These are phyloP conservation scores for Pythium angustatum DNA, from an alignment of 352 stramenopile genomes.

Conservation along the genomic window DNA sequence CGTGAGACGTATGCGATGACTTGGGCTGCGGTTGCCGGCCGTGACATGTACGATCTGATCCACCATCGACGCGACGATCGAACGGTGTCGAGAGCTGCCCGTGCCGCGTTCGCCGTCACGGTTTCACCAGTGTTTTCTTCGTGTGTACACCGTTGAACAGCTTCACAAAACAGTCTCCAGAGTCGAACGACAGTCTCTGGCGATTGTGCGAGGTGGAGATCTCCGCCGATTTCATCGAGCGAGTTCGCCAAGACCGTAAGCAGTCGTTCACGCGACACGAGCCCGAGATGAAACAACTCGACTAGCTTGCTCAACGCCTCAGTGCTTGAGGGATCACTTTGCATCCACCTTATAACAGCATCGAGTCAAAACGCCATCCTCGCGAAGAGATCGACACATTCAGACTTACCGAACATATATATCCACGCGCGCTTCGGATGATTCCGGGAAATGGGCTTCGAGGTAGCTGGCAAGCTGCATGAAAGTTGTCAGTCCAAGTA, in stretches of 20 bases:
- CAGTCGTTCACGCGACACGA: constrained; percentile 39
- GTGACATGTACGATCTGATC: constrained; percentile 60
- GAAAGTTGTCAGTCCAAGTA: not conserved
- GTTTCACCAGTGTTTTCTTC: constrained; percentile 6
- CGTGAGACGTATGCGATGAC: constrained; percentile 30
- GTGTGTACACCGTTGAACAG: constrained; percentile 33
- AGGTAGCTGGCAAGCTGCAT: constrained; percentile 29
- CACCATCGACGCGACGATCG: constrained; percentile 43
- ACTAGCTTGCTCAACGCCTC: constrained; percentile 57
- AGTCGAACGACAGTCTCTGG: constrained; percentile 36
- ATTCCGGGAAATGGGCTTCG: constrained; percentile 31
- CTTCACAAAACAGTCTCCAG: constrained; percentile 59
- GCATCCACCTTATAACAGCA: constrained; percentile 45
- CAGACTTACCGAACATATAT: constrained; percentile 26
- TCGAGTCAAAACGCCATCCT: not conserved
- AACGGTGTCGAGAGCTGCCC: not conserved
- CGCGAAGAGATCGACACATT: not conserved
- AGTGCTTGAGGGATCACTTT: constrained; percentile 48
- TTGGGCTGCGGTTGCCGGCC: constrained; percentile 36
- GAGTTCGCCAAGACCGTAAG: constrained; percentile 42
- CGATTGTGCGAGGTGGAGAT: constrained; percentile 47
- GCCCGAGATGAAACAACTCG: constrained; percentile 40
- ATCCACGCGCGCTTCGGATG: constrained; percentile 20
- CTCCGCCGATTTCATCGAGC: constrained; percentile 58
- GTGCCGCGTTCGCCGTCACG: not conserved